Evolutionary conservation across 768 basidiomycete genomes (phyloP).

Genomic region (Macrocybe gigantea): DNA sequence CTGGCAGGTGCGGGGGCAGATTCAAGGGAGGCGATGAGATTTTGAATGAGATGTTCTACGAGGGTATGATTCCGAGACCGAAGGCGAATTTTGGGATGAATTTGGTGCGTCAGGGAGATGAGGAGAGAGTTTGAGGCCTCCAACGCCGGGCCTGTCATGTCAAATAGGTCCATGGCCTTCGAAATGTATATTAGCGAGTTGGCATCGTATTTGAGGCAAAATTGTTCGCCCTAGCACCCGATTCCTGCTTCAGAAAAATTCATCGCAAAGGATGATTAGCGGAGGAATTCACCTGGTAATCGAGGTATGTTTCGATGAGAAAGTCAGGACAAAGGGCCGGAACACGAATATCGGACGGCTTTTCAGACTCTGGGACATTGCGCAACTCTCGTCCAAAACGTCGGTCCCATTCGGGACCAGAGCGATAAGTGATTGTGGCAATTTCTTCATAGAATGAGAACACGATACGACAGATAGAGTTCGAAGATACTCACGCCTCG

Average conservation of each 20-base stretch:
- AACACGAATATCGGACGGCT: conserved; percentile 26
- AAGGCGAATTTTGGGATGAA: conserved; percentile 13
- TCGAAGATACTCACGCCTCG: conserved; percentile 59
- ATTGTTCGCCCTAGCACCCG: conserved; percentile 72
- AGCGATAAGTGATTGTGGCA: conserved; percentile 97
- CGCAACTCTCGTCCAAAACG: conserved; percentile 86
- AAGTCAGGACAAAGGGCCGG: conserved; percentile 96
- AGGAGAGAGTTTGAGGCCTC: conserved; percentile 54
- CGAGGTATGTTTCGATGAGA: conserved; percentile 96
- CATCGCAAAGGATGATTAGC: conserved; percentile 38
- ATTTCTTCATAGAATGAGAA: conserved; percentile 60
- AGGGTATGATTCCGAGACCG: conserved; percentile 4
- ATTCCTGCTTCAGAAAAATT: background rate
- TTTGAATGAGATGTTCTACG: conserved; percentile 52
- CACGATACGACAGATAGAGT: background rate
- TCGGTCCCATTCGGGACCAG: conserved; percentile 98
- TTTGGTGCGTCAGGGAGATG: conserved; percentile 21
- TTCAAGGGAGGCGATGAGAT: conserved; percentile 66
- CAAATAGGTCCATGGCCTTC: conserved; percentile 99
- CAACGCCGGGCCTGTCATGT: conserved; percentile 81
- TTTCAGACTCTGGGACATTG: conserved; percentile 28
- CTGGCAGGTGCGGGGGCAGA: conserved; percentile 68
- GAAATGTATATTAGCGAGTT: conserved; percentile 98
- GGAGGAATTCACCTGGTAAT: conserved; percentile 80
- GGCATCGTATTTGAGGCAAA: conserved; percentile 98